Evolutionary conservation across 179 eudicot genomes (phyloP), one percentile per base, ranked within the genome.

Genomic region (Silene vulgaris): DNA sequence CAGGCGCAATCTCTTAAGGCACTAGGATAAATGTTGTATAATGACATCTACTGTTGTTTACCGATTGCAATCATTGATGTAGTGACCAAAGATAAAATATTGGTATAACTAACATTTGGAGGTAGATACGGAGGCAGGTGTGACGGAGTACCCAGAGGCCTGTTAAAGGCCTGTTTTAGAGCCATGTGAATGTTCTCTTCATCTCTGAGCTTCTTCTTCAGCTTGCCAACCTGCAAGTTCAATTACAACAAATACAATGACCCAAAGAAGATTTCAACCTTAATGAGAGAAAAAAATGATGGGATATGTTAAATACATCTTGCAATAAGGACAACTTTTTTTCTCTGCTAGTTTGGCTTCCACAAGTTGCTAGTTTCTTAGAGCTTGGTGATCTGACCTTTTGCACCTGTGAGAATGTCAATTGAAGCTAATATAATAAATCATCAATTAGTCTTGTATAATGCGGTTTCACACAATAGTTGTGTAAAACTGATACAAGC

Each of bases 141-240:
- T 73, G 87, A 85, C 45, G 80, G 84, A 29, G 79, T 86, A 32
- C 97, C 97, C 72, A 92, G 72, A 29, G 96, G 96, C 72, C 98
- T 89, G 56, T 80, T 86, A 67, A 94, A 89, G 56, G 98, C 98
- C 71, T 97, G 90, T 79, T 94, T 89, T 29, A 94, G 74, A 37
- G 92, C 98, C 78, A 82, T 87, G 32, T 89, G 97, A 28, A 94
- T 91, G 80, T 87, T 94, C 81, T 90, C 96, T 82, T 94, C 98
- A 67, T 92, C 94, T 74, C 78, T 86, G 28, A 94, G 91, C 89
- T 84, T 89, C 90, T 89, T 88, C 88, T 88, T 90, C 65, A 94
- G 80, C 81, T 82, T 88, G 82, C 90, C 94, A 73, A 94, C 97
- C 98, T 94, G 85, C 73, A 45, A 81, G 75, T 80, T 30, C 73